Evolutionary conservation across 352 stramenopile genomes (phyloP), one percentile per base, ranked within the genome.

Genomic region (Phytophthora citricola): DNA sequence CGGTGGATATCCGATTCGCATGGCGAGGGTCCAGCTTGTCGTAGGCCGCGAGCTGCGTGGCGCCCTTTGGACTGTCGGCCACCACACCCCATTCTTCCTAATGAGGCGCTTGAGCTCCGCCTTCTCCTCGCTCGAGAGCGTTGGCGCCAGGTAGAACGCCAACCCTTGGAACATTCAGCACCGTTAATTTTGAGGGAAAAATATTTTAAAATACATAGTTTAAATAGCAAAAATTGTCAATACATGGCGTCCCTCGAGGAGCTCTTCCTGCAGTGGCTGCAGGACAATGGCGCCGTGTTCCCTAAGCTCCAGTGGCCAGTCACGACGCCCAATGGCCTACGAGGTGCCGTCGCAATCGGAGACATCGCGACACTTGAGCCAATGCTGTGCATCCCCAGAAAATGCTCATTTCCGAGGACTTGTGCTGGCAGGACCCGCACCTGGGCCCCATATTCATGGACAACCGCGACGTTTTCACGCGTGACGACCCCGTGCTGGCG

Each of bases 401-500:
- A 11, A 72, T 95, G 49, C 79, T 97, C 58, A 92, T 97, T 55
- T 91, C 81, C 2, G 86, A 94, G 64, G 71, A 75, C 40, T 64
- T 71, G 20, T 93, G 82, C 68, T 85, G 79, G 71, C 44, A 40
- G 1, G 84, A 94, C 52, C 59, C 73, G 15, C 69, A 78, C 46
- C 66, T 94, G 22, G 44, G 78, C 0, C 62, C 43, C 15, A 65
- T 93, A 10, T 81, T 83, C 50, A 61, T 69, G 11, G 75, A 74
- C 20, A 87, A 93, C 59, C 60, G 72, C 48, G 80, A 89, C 58
- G 72, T 94, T 0, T 94, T 94, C 39, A 53, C 86, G 17, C 77
- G 82, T 24, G 88, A 94, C 58, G 92, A 98, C 66, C 81, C 88
- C 9, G 71, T 97, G 15, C 59, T 98, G 24, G 76, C 81, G 51